These are phyloP conservation scores for Trichoderma asperelloides DNA, from an alignment of 495 filamentous ascomycete species.

Conservation along the genomic window DNA sequence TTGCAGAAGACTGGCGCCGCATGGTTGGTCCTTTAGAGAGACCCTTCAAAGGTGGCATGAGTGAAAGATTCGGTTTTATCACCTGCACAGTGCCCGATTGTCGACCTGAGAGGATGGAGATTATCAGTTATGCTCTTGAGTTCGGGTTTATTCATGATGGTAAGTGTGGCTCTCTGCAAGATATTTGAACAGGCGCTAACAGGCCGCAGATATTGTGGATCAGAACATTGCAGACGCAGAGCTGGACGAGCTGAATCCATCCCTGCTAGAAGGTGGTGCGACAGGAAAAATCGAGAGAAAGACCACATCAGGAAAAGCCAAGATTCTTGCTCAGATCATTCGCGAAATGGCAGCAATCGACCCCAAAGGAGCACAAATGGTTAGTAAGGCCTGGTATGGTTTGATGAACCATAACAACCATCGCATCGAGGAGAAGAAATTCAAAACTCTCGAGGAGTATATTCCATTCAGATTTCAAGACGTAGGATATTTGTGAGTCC, in stretches of 20 bases:
- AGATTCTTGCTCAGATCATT: not conserved
- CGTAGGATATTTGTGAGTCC: not conserved
- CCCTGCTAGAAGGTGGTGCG: not conserved
- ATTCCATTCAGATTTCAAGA: not conserved
- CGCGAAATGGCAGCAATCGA: not conserved
- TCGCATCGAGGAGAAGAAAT: not conserved
- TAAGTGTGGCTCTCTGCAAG: not conserved
- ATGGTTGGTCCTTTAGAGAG: not conserved
- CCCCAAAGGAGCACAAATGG: not conserved
- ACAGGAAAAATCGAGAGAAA: not conserved
- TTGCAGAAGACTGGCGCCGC: conserved; percentile 23
- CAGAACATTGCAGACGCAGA: not conserved
- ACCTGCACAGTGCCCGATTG: conserved; percentile 26
- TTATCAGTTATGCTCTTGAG: conserved; percentile 34
- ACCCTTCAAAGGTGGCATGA: not conserved
- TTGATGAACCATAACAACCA: not conserved
- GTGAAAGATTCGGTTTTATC: conserved; percentile 17
- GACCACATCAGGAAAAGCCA: not conserved
- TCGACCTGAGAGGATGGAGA: conserved; percentile 32
- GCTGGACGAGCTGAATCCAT: not conserved
- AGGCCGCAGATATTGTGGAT: not conserved
- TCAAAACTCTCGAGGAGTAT: not conserved
- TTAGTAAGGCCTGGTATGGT: not conserved
- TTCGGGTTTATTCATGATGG: conserved; percentile 35
- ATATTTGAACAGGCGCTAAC: not conserved